Percentiles rank a stretch among this genome's conserved stretches.
These are phyloP conservation scores for Aspergillus funiculosus DNA, from an alignment of 495 filamentous ascomycete species.

Conservation along the genomic window DNA sequence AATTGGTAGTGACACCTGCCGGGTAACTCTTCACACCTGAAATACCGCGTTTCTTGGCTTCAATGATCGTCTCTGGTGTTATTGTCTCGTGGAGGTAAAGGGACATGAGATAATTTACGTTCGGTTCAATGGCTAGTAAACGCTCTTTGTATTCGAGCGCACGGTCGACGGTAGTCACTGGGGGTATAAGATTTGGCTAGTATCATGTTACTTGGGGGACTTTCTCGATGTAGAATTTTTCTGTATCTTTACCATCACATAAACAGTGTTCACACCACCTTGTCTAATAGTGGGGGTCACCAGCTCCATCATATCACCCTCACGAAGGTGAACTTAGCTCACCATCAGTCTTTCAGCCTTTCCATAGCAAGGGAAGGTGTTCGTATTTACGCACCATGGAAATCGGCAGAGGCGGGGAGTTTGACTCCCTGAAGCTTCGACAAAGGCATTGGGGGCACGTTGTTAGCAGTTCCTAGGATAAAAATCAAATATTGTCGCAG, in stretches of 20 bases:
- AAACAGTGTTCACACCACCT: conserved; percentile 74
- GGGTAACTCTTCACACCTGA: conserved; percentile 57
- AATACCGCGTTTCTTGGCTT: conserved; percentile 55
- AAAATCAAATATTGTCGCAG: not conserved
- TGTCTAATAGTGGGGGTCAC: conserved; percentile 68
- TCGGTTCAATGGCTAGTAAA: conserved; percentile 61
- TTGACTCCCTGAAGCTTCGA: conserved; percentile 41
- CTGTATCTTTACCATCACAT: conserved; percentile 61
- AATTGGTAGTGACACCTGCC: conserved; percentile 74
- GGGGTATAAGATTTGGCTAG: conserved; percentile 66
- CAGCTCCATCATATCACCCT: conserved; percentile 75
- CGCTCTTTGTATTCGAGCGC: conserved; percentile 68
- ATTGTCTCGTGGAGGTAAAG: conserved; percentile 75
- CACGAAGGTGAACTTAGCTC: conserved; percentile 57
- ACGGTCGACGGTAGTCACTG: conserved; percentile 65
- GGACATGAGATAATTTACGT: conserved; percentile 81
- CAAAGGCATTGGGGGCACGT: conserved; percentile 30
- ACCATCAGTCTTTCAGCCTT: not conserved
- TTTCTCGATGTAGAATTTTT: conserved; percentile 2
- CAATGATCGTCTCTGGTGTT: conserved; percentile 70
- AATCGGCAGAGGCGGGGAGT: conserved; percentile 68
- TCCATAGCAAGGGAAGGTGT: not conserved
- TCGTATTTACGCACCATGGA: conserved; percentile 51
- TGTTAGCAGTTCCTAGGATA: not conserved
- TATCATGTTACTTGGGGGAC: conserved; percentile 10